Conservation (phyloP, 2,329 filamentous ascomycete genomes). For the Beauveria rudraprayagi region DNA sequence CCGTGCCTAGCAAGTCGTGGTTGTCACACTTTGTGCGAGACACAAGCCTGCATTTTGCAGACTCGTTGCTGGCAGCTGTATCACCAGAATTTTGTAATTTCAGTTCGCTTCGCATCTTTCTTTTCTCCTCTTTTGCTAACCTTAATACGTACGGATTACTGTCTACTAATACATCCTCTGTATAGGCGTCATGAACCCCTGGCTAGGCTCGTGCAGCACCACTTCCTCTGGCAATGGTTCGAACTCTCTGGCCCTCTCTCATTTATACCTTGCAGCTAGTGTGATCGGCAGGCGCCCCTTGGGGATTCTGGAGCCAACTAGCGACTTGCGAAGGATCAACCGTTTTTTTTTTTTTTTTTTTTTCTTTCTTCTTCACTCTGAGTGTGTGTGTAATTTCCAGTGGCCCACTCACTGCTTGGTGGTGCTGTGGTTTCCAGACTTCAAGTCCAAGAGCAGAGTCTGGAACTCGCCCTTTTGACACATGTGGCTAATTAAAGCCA, state of each 20-base stretch:
- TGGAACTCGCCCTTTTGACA: not conserved
- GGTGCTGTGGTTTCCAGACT: not conserved
- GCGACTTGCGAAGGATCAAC: not conserved
- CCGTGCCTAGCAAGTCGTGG: not conserved
- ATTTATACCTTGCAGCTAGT: not conserved
- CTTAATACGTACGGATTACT: no score
- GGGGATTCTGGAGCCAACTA: not conserved
- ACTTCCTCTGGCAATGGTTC: not conserved
- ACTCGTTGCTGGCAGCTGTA: not conserved
- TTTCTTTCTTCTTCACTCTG: no score
- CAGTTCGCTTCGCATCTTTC: not conserved
- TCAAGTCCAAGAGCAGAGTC: not conserved
- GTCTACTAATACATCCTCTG: no score
- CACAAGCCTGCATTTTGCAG: constrained; percentile 10
- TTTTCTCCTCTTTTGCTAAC: not conserved
- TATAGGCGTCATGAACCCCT: not conserved
- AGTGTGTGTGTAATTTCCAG: not conserved
- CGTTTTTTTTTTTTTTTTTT: not conserved
- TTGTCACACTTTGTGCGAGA: constrained; percentile 2
- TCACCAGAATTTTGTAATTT: not conserved
- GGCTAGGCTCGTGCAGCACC: not conserved
- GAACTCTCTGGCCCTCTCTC: constrained; percentile 1
- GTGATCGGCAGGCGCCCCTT: constrained; percentile 6
- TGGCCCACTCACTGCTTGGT: not conserved
- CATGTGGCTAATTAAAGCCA: not conserved